phyloP scores from a whole-genome alignment of 805 yeast genomes.

The Candida maesae region DNA sequence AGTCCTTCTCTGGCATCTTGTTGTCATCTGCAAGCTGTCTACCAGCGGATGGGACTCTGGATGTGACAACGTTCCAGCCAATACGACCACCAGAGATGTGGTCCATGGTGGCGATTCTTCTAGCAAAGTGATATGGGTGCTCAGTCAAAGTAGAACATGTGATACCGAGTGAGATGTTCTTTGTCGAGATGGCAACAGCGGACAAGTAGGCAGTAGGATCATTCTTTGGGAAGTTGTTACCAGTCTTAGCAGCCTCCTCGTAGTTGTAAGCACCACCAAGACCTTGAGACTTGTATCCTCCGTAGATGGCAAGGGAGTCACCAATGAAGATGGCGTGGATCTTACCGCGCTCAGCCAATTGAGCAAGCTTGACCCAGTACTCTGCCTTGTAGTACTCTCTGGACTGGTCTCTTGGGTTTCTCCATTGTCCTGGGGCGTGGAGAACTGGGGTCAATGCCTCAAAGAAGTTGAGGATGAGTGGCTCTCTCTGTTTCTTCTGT shows the following conservation, averaged over 20 bases:
- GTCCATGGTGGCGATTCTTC: slow-evolving; percentile 44
- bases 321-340: slow-evolving; percentile 38
- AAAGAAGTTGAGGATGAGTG: slow-evolving; percentile 25
- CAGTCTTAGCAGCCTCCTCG: slow-evolving; percentile 34
- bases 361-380: slow-evolving; percentile 39
- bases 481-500: slow-evolving; percentile 16
- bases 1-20: slow-evolving; percentile 37
- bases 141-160: slow-evolving; percentile 45
- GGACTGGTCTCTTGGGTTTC: slow-evolving; percentile 26
- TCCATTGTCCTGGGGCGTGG: slow-evolving; percentile 29
- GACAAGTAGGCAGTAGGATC: slow-evolving; percentile 38
- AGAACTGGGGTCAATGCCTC: slow-evolving; percentile 25
- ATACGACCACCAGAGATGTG: slow-evolving; percentile 44
- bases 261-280: slow-evolving; percentile 34
- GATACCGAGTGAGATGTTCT: slow-evolving; percentile 38
- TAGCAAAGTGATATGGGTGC: slow-evolving; percentile 42
- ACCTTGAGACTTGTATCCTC: slow-evolving; percentile 32
- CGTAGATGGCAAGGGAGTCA: slow-evolving; percentile 39
- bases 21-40: slow-evolving; percentile 38
- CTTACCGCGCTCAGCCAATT: slow-evolving; percentile 38
- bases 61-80: slow-evolving; percentile 48
- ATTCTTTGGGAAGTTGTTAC: slow-evolving; percentile 34
- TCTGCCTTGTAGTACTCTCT: slow-evolving; percentile 27
- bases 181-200: slow-evolving; percentile 42
- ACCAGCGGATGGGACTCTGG: slow-evolving; percentile 42